A percentile compares a stretch with the other conserved stretches of the same genome.
phyloP scores from a whole-genome alignment of 2,329 filamentous ascomycete species.

The Colletotrichum tanaceti region DNA sequence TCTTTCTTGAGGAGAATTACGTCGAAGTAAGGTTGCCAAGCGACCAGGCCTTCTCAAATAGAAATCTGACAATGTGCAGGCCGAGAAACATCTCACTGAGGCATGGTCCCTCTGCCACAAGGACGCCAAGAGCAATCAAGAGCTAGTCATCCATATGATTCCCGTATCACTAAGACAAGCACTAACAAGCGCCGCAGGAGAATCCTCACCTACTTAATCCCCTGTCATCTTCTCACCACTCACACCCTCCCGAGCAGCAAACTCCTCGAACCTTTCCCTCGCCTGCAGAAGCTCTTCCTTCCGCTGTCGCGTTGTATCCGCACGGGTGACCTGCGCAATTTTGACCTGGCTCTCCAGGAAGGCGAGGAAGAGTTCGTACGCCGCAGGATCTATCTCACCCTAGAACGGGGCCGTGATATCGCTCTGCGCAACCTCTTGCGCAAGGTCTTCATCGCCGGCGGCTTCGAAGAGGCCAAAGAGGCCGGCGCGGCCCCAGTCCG shows the following conservation, averaged over 20 bases:
- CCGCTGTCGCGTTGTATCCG: constrained; percentile 84
- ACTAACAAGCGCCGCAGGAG: constrained; percentile 63
- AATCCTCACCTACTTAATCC: constrained; percentile 94
- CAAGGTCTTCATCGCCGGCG: constrained; percentile 88
- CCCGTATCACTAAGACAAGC: background rate
- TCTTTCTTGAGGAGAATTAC: constrained; percentile 95
- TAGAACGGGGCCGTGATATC: constrained; percentile 92
- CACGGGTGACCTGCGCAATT: constrained; percentile 82
- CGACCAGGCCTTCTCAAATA: no score
- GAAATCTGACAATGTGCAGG: constrained; percentile 57
- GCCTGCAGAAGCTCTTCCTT: constrained; percentile 80
- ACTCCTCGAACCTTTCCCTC: constrained; percentile 80
- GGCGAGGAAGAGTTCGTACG: constrained; percentile 95
- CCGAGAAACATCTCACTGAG: constrained; percentile 81
- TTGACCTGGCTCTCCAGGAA: constrained; percentile 82
- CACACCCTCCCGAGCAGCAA: constrained; percentile 81
- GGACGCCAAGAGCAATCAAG: constrained; percentile 78
- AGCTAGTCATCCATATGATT: constrained; percentile 65
- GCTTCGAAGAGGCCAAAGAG: constrained; percentile 82
- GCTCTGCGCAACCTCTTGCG: constrained; percentile 90
- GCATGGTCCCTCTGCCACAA: constrained; percentile 87
- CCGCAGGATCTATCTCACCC: constrained; percentile 90
- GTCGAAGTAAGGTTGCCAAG: constrained; percentile 65
- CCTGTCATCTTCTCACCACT: constrained; percentile 88
- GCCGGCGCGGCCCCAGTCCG: constrained; percentile 70